Conservation (phyloP, 148 eudicot genomes). For the Heliosperma pusillum region DNA sequence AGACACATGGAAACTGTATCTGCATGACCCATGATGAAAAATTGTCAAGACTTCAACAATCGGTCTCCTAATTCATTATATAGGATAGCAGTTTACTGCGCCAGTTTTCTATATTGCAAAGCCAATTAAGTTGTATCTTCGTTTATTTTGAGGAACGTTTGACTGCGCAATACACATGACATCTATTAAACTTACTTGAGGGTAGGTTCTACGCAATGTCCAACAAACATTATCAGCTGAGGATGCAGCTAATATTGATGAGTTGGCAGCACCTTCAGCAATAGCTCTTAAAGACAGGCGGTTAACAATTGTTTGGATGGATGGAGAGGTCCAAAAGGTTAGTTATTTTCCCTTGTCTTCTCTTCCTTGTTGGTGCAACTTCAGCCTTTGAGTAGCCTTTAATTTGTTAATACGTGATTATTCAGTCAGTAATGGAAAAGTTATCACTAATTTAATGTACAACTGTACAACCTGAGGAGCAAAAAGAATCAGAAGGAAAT, state of each 20-base stretch:
- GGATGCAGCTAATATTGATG: constrained; percentile 36
- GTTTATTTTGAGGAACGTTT: background rate
- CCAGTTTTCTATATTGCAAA: background rate
- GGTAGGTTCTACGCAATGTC: constrained; percentile 82
- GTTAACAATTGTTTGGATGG: constrained; percentile 88
- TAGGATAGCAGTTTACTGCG: background rate
- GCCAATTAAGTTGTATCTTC: background rate
- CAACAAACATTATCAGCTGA: constrained; percentile 53
- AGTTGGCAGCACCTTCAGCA: constrained; percentile 40
- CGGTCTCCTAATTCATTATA: background rate
- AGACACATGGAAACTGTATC: background rate
- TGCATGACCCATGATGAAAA: background rate
- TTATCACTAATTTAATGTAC: background rate
- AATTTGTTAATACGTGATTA: background rate
- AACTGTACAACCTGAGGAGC: background rate
- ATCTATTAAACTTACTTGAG: constrained; percentile 29
- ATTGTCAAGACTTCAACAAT: too few species aligned
- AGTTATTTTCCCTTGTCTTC: constrained; percentile 14
- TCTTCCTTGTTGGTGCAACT: background rate
- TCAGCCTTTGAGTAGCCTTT: background rate
- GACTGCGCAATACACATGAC: background rate
- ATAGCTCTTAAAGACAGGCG: constrained; percentile 66
- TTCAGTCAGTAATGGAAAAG: background rate
- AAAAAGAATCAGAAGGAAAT: background rate
- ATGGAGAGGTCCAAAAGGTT: constrained; percentile 92